Base-by-base conservation (phyloP, 2,329 filamentous ascomycete genomes). In the Ustulina deusta region DNA sequence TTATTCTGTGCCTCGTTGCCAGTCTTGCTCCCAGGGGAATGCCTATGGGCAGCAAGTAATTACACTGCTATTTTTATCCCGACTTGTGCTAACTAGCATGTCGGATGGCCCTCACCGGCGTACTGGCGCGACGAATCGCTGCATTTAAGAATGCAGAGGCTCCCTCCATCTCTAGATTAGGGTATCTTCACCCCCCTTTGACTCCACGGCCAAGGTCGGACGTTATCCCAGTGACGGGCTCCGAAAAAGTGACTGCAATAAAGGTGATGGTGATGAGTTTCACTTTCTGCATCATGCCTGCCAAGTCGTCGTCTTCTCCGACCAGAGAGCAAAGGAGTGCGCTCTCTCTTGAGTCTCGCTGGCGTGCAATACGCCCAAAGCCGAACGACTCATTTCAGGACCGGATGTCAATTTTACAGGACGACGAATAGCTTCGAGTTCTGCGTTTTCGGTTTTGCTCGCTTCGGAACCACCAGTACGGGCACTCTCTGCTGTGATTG, bases 291-390 rank as follows among this genome's bases (percentile, higher is more conserved):
- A 65, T 65, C 58, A 63, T 66, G 60, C 60, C 63, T 62, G 68
- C 65, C 58, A 65, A 62, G 63, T 57, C 49, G 38, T 62, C 64
- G 70, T 66, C 66, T 64, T 69, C 60, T 69, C 63, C 64, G 49
- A 59, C 46, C 48, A 55, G 44, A 60, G 29, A 60, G 48, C 55
- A 55, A 68, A 38, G 59, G 54, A 65, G 62, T 52, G 54, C 63
- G 69, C 55, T 27, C 32, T 59, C 40, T 63, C 61, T 64, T 65
- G 65, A 70, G 60, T 55, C 51, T 62, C 68, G 60, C 65, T 52
- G 56, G 69, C 70, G 64, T 71, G 66, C 66, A 61, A 77, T 77
- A 76, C 74, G 74, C 71, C 74, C 69, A 74, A 69, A 72, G 57
- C 71, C 75, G 75, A 76, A 66, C 17, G 42, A 58, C 61, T 74